Conservation (phyloP, 2,329 filamentous ascomycete genomes). For the Penicillium thymicola region DNA sequence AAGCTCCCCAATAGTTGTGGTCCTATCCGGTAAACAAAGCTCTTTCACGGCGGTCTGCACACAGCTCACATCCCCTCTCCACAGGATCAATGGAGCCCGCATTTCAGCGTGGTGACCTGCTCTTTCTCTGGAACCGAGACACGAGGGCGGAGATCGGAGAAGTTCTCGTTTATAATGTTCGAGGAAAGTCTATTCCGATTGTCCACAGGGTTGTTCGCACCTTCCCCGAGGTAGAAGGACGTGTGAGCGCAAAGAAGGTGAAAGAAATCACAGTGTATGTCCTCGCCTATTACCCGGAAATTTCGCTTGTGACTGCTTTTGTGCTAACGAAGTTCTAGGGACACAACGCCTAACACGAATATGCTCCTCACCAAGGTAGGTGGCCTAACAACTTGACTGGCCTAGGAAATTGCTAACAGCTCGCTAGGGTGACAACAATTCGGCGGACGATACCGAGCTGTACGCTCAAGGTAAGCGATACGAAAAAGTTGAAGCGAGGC, state of each 20-base stretch:
- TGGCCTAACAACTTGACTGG: not conserved
- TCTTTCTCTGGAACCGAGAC: constrained; percentile 62
- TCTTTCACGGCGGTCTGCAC: not conserved
- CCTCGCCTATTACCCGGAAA: not conserved
- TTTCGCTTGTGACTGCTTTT: not conserved
- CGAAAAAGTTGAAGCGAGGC: not conserved
- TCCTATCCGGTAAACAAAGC: constrained; percentile 51
- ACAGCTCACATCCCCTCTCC: not conserved
- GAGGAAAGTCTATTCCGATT: constrained; percentile 89
- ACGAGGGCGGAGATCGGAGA: constrained; percentile 66
- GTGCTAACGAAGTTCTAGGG: constrained; percentile 17
- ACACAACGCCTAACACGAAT: constrained; percentile 27
- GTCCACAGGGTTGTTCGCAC: constrained; percentile 85
- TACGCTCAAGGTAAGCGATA: constrained; percentile 45
- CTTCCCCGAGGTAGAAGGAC: constrained; percentile 48
- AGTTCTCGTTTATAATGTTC: constrained; percentile 58
- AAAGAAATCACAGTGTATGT: constrained; percentile 34
- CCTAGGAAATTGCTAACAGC: not conserved
- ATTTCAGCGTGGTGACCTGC: constrained; percentile 61
- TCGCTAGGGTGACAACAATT: constrained; percentile 78
- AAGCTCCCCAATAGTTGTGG: constrained; percentile 65
- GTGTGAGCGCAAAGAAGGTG: constrained; percentile 32
- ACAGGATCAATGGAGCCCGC: constrained; percentile 61
- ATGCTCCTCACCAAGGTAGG: constrained; percentile 75
- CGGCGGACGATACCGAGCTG: constrained; percentile 82